These are phyloP conservation scores for Paraphaeosphaeria sporulosa DNA, from an alignment of 2,329 filamentous ascomycete genomes.

Conservation along the genomic window DNA sequence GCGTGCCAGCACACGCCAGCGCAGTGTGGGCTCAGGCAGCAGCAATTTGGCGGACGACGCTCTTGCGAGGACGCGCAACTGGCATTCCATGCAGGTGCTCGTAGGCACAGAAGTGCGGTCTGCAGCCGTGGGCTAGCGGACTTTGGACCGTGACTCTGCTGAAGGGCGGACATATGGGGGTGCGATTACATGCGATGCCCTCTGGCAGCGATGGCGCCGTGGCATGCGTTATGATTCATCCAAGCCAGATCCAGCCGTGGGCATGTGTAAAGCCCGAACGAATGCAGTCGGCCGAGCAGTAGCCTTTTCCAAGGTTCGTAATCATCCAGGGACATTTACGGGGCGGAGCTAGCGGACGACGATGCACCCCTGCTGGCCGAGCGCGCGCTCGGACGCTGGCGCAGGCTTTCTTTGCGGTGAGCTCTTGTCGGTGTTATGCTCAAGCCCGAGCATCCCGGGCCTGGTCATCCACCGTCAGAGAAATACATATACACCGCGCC, in stretches of 20 bases:
- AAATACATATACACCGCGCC: slow-evolving; percentile 43
- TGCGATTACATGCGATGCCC: neutral
- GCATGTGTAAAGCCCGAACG: slow-evolving; percentile 14
- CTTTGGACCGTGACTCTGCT: neutral
- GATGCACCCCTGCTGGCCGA: slow-evolving; percentile 8
- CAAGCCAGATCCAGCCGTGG: neutral
- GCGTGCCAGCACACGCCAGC: slow-evolving; percentile 11
- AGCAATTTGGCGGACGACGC: neutral
- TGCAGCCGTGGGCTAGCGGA: neutral
- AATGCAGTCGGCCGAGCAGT: slow-evolving; percentile 9
- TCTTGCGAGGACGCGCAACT: neutral
- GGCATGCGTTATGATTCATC: slow-evolving; percentile 15
- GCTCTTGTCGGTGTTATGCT: slow-evolving; percentile 29
- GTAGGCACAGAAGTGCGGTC: neutral
- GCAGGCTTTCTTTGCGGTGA: slow-evolving; percentile 35
- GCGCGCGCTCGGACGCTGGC: slow-evolving; percentile 10
- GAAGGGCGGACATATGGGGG: neutral
- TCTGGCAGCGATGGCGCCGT: too few relatives aligned
- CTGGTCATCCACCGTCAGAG: slow-evolving; percentile 37
- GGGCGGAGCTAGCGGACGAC: slow-evolving; percentile 17
- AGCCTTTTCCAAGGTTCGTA: slow-evolving; percentile 1
- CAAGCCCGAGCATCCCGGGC: slow-evolving; percentile 35
- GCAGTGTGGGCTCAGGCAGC: slow-evolving; percentile 9
- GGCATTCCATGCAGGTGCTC: neutral
- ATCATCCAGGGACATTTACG: slow-evolving; percentile 3